These are phyloP conservation scores for apple (Malus domestica) DNA, from an alignment of 306 rosid species.

Conservation along the genomic window DNA sequence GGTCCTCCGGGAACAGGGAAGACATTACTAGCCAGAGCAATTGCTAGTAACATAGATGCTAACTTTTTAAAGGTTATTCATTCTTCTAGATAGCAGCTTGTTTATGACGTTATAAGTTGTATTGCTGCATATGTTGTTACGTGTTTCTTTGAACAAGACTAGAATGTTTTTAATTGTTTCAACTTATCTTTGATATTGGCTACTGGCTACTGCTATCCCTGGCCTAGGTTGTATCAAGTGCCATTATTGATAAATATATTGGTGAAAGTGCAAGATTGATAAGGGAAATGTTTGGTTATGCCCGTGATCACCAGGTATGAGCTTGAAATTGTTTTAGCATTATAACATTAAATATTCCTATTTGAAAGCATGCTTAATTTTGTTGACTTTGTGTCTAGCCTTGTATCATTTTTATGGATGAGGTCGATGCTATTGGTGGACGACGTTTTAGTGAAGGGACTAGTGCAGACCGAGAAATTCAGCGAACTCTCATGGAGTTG, in stretches of 20 bases:
- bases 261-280: slow-evolving; percentile 95
- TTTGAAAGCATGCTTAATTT: background rate
- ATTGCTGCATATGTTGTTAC: background rate
- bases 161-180: background rate
- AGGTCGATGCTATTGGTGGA: slow-evolving; percentile 98
- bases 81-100: background rate
- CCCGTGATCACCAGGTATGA: slow-evolving; percentile 94
- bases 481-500: slow-evolving; percentile 89
- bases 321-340: background rate
- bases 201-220: background rate
- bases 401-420: slow-evolving; percentile 98
- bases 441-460: slow-evolving; percentile 97
- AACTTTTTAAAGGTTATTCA: slow-evolving; percentile 75
- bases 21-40: slow-evolving; percentile 87
- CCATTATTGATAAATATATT: slow-evolving; percentile 88
- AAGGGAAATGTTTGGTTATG: slow-evolving; percentile 97
- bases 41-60: slow-evolving; percentile 95
- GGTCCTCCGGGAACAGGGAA: slow-evolving; percentile 99
- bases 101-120: background rate
- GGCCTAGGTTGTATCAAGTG: slow-evolving; percentile 90
- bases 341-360: background rate
- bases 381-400: slow-evolving; percentile 44
- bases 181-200: background rate
- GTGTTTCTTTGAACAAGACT: background rate
- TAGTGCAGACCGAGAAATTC: slow-evolving; percentile 97